Percentiles rank a stretch among this genome's conserved stretches.
These are phyloP conservation scores for Dictyostelium firmibasis DNA, from an alignment of 78 protist genomes.

Conservation along the genomic window DNA sequence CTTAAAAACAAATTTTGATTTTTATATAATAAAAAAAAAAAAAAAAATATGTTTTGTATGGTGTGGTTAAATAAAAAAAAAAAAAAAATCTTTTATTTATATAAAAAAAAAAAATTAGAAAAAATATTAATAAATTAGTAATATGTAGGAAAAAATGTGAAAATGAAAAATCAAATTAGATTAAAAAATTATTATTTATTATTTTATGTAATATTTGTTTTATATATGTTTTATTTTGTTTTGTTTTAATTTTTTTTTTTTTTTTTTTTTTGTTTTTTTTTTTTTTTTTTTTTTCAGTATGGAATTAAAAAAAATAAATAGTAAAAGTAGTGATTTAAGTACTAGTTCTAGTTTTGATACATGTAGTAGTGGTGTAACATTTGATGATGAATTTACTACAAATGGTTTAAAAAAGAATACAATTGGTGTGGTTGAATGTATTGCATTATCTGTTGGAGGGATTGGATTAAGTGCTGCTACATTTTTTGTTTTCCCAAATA, in stretches of 20 bases:
- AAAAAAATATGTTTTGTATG: no score
- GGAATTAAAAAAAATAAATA: background rate
- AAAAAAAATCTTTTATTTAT: no score
- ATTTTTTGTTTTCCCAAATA: conserved; percentile 27
- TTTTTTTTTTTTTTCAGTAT: background rate
- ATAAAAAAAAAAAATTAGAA: no score
- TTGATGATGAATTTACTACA: background rate
- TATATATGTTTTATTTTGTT: background rate
- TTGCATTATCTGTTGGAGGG: conserved; percentile 37
- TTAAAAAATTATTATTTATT: no score
- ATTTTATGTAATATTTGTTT: no score
- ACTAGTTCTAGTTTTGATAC: background rate
- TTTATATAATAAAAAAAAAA: no score
- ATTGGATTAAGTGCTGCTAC: conserved; percentile 50
- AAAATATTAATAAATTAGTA: no score
- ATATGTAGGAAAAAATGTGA: no score
- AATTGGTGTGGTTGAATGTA: conserved; percentile 1
- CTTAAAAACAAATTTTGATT: no score
- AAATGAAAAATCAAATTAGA: no score
- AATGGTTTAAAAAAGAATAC: conserved; percentile 32
- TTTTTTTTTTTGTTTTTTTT: background rate
- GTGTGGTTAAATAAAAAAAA: no score
- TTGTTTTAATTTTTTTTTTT: no score
- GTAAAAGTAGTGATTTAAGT: background rate
- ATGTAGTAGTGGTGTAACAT: background rate